Evolutionary conservation across 2,329 filamentous ascomycete species (phyloP).

Genomic region (Penicillium freii): DNA sequence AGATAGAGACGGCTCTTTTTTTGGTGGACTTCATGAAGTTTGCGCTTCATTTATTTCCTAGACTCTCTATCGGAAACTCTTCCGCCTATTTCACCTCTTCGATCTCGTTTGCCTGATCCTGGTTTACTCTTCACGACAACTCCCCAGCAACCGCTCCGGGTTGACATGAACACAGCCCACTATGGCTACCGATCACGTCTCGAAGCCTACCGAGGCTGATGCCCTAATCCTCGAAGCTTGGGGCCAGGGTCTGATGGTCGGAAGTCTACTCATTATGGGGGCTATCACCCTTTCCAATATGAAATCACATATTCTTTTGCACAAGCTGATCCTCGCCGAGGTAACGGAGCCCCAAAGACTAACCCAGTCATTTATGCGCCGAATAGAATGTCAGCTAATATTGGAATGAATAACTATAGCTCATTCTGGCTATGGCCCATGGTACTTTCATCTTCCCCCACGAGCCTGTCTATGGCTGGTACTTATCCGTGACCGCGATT

Average conservation of each 20-base stretch:
- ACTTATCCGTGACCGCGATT: conserved; percentile 59
- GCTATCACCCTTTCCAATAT: conserved; percentile 52
- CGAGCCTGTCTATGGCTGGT: conserved; percentile 61
- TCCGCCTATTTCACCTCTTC: not conserved
- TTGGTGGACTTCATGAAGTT: not conserved
- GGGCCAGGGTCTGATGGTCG: conserved; percentile 52
- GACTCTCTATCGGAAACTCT: not conserved
- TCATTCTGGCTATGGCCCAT: conserved; percentile 57
- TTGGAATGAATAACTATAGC: conserved; percentile 30
- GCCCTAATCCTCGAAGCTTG: conserved; percentile 47
- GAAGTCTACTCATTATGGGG: conserved; percentile 50
- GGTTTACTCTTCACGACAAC: not conserved
- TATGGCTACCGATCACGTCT: conserved; percentile 14
- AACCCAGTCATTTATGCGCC: not conserved
- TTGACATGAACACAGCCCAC: conserved; percentile 10
- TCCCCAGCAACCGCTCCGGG: not conserved
- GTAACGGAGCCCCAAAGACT: conserved; percentile 23
- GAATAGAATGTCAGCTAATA: not conserved
- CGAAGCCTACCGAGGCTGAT: conserved; percentile 30
- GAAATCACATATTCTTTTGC: conserved; percentile 47
- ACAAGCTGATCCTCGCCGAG: conserved; percentile 53
- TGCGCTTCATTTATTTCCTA: not conserved
- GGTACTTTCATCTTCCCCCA: conserved; percentile 60
- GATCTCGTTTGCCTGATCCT: not conserved
- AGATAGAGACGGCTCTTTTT: conserved; percentile 6